Conservation (phyloP, 352 stramenopile genomes). For the Phytophthora quininea region DNA sequence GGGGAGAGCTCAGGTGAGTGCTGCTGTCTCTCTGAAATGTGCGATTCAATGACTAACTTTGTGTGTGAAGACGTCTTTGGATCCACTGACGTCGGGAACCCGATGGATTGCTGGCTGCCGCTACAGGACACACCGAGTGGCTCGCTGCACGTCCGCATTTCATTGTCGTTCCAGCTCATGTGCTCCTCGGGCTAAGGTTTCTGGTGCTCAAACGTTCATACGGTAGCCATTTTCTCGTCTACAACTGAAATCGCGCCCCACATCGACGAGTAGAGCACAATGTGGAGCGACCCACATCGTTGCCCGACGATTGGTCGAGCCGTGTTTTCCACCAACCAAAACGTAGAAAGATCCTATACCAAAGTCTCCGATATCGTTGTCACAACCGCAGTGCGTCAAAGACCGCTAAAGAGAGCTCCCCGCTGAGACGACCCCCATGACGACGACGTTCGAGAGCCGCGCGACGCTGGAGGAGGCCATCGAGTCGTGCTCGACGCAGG, state of each 20-base stretch:
- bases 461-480: constrained; percentile 59
- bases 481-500: constrained; percentile 50
- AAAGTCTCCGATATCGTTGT: too few species aligned
- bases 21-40: not conserved
- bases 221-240: too few species aligned
- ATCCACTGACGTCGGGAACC: constrained; percentile 58
- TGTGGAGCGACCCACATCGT: too few species aligned
- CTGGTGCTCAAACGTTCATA: too few species aligned
- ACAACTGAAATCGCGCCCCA: too few species aligned
- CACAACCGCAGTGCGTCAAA: too few species aligned
- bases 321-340: too few species aligned
- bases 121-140: constrained; percentile 66
- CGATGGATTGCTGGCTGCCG: constrained; percentile 73
- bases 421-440: constrained; percentile 1
- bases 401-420: too few species aligned
- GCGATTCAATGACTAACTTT: constrained; percentile 3
- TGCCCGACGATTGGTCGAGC: too few species aligned
- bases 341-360: too few species aligned
- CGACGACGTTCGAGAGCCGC: constrained; percentile 55
- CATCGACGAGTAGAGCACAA: too few species aligned
- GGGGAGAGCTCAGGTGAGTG: constrained; percentile 62
- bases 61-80: constrained; percentile 47
- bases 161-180: constrained; percentile 85
- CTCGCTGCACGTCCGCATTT: constrained; percentile 60
- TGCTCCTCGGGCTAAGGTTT: constrained; percentile 41